A percentile compares a stretch with the other conserved stretches of the same genome.
Conservation (phyloP, 441 rosid genomes). For the Erodium chrysanthum region DNA sequence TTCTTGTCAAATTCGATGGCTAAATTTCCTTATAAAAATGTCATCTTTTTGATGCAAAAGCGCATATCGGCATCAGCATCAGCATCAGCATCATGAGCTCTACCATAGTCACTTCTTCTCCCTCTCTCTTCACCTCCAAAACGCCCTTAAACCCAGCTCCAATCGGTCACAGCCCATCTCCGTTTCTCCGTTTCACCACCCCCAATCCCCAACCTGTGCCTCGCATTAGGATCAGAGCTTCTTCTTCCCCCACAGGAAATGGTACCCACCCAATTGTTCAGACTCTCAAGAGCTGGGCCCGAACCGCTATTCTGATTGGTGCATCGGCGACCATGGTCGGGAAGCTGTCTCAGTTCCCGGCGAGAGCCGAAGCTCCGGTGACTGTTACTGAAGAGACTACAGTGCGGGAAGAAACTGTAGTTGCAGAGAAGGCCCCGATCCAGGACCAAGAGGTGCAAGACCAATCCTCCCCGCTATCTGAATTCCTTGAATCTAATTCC, state of each 20-base stretch:
- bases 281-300: slow-evolving; percentile 36
- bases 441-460: slow-evolving; percentile 12
- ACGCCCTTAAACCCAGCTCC: slow-evolving; percentile 16
- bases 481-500: slow-evolving; percentile 40
- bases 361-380: slow-evolving; percentile 41
- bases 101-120: not conserved
- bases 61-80: too few species aligned
- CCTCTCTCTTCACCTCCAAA: slow-evolving; percentile 28
- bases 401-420: slow-evolving; percentile 16
- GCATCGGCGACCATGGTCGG: slow-evolving; percentile 37
- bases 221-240: slow-evolving; percentile 23
- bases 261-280: slow-evolving; percentile 16
- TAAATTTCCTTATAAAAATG: too few species aligned
- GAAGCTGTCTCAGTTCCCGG: slow-evolving; percentile 34
- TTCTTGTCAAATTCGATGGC: too few species aligned
- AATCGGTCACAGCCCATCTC: slow-evolving; percentile 1
- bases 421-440: slow-evolving; percentile 2
- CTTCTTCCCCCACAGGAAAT: slow-evolving; percentile 20
- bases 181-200: slow-evolving; percentile 13
- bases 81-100: too few species aligned
- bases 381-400: slow-evolving; percentile 27
- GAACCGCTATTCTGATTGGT: slow-evolving; percentile 39
- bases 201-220: slow-evolving; percentile 7
- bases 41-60: too few species aligned
- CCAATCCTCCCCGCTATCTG: slow-evolving; percentile 30